Evolutionary conservation across 345 rosid species (phyloP), one percentile per base, ranked within the genome.

Genomic region (Bruguiera sexangula): DNA sequence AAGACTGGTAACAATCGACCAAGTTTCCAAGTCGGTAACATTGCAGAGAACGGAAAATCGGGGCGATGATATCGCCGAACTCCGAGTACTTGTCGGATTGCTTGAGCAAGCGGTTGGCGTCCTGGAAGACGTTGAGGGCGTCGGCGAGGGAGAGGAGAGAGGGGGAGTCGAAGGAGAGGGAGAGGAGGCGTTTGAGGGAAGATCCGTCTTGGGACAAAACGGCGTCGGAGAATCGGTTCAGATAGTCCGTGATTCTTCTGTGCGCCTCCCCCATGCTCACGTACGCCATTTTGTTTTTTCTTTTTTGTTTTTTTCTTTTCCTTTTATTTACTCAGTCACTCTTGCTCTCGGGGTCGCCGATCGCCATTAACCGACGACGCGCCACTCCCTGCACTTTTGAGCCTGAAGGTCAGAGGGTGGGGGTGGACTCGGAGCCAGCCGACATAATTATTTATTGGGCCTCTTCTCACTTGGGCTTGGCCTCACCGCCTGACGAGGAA

Each of bases 191-290:
- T 31, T 80, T 76, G 56, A 94, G 87, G 39, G 91, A 80, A 55
- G 84, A 78, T 21, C 82, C 89, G 83, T 91, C 96, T 72, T 94
- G 98, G 32, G 75, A 73, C 13, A 71, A 77, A 71, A 91, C 86
- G 80, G 92, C 82, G 78, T 89, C 93, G 76, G 82, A 80, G 85
- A 91, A 94, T 21, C 87, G 80, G 73, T 81, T 85, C 15, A 89
- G 83, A 79, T 88, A 91, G 50, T 94, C 97, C 13, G 86, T 88
- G 80, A 91, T 88, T 71, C 97, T 70, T 57, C 97, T 60, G 84
- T 91, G 96, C 0, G 95, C 85, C 71, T 91, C 96, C 56, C 95
- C 95, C 96, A 91, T 87, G 87, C 96, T 89, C 22, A 64, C 8
- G 37, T 64, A 72, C 31, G 75, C 75, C 75, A 72, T 72, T 34